Conservation (phyloP, 148 eudicot species). For the Salicornia ramosissima region DNA sequence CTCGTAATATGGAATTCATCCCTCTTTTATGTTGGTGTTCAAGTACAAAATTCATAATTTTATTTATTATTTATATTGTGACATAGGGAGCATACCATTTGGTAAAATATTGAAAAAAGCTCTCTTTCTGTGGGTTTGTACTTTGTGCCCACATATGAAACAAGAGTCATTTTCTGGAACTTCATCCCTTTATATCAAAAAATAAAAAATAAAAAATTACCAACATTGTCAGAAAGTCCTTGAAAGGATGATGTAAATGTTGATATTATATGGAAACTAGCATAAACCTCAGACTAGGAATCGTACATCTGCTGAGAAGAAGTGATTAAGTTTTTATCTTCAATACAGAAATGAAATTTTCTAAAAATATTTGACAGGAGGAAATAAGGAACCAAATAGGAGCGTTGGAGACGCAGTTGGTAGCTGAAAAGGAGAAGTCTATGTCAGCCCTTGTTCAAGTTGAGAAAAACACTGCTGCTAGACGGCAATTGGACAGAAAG, state of each 20-base stretch:
- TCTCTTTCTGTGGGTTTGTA: too few species aligned
- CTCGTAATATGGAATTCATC: too few species aligned
- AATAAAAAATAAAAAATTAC: not conserved
- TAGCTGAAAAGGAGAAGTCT: slow-evolving; percentile 54
- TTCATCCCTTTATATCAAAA: not conserved
- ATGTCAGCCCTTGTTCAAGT: slow-evolving; percentile 43
- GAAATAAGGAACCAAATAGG: slow-evolving; percentile 58
- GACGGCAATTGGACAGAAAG: slow-evolving; percentile 66
- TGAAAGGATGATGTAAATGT: slow-evolving; percentile 7
- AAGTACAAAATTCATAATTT: not conserved
- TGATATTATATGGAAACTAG: not conserved
- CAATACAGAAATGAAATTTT: not conserved
- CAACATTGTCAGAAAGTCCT: not conserved
- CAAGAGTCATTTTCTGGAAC: not conserved
- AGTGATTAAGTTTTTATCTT: not conserved
- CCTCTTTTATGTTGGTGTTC: too few species aligned
- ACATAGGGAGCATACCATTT: too few species aligned
- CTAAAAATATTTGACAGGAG: slow-evolving; percentile 42
- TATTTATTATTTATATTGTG: not conserved
- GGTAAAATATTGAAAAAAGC: too few species aligned
- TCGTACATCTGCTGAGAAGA: not conserved
- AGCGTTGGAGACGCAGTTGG: slow-evolving; percentile 49
- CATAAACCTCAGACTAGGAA: not conserved
- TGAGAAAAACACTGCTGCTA: slow-evolving; percentile 44
- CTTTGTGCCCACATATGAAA: not conserved